phyloP scores from a whole-genome alignment of 495 filamentous ascomycete species.

The Talaromyces adpressus region DNA sequence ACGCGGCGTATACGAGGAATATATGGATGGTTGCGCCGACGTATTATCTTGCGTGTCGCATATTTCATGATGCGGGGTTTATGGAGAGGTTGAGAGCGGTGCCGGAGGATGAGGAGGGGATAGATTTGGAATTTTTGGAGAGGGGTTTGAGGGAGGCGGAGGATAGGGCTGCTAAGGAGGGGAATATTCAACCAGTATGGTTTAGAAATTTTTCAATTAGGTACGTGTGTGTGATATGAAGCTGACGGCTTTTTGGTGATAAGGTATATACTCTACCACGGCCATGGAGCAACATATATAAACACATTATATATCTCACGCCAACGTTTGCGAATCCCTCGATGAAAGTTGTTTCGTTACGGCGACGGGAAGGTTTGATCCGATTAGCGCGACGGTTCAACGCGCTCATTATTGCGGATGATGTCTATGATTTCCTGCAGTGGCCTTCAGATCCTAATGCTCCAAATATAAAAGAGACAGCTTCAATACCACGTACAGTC shows the following conservation, averaged over 20 bases:
- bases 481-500: conserved; percentile 60
- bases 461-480: conserved; percentile 23
- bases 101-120: conserved; percentile 66
- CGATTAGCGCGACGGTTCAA: conserved; percentile 63
- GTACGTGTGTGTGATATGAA: background rate
- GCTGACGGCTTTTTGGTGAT: background rate
- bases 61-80: conserved; percentile 76
- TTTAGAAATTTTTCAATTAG: background rate
- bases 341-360: conserved; percentile 61
- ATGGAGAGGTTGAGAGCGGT: conserved; percentile 53
- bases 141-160: conserved; percentile 36
- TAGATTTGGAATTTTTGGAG: conserved; percentile 56
- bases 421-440: conserved; percentile 86
- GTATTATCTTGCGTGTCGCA: conserved; percentile 69
- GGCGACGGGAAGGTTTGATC: conserved; percentile 55
- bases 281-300: conserved; percentile 62
- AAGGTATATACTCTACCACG: conserved; percentile 33
- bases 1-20: conserved; percentile 64
- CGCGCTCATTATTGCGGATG: conserved; percentile 74
- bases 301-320: conserved; percentile 76
- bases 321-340: conserved; percentile 82
- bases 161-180: conserved; percentile 18
- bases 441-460: conserved; percentile 45
- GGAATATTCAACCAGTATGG: conserved; percentile 33
- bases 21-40: conserved; percentile 77